phyloP scores from a whole-genome alignment of 164 flowering plant species.

The Kingdonia uniflora region DNA sequence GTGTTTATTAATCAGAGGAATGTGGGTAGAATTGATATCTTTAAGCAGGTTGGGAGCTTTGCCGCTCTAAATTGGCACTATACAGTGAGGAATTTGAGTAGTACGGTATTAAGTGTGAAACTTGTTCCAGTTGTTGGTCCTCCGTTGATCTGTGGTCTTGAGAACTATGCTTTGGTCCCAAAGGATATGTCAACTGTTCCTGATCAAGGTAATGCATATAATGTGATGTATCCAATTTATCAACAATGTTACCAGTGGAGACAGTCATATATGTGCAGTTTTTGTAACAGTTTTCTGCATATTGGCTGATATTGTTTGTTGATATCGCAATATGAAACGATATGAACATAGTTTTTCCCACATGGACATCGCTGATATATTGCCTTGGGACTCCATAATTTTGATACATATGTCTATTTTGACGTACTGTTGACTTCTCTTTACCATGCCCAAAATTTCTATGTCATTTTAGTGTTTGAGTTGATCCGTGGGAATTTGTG shows the following conservation, averaged over 20 bases:
- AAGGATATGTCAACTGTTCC: conserved; percentile 63
- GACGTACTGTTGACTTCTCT: too few relatives aligned
- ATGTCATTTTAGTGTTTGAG: neutral
- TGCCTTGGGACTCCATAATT: too few relatives aligned
- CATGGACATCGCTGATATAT: too few relatives aligned
- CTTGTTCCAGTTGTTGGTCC: conserved; percentile 60
- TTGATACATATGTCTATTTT: too few relatives aligned
- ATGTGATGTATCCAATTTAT: too few relatives aligned
- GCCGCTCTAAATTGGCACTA: conserved; percentile 60
- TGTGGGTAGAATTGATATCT: conserved; percentile 69
- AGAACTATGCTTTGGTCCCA: conserved; percentile 90
- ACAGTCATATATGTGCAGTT: too few relatives aligned
- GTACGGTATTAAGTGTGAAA: conserved; percentile 47
- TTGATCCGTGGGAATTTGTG: neutral
- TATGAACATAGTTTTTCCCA: too few relatives aligned
- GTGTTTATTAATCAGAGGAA: conserved; percentile 55
- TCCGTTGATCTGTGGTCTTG: conserved; percentile 69
- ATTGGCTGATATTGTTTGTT: too few relatives aligned
- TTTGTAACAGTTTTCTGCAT: too few relatives aligned
- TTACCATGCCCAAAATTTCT: too few relatives aligned
- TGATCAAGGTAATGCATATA: conserved; percentile 49
- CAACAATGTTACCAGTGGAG: too few relatives aligned
- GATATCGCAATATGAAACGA: too few relatives aligned
- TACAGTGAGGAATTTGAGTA: conserved; percentile 66
- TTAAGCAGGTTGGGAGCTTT: conserved; percentile 55